Evolutionary conservation across 1,284 basidiomycete species (phyloP), one percentile per base, ranked within the genome.

Genomic region (Moesziomyces globuligerus): DNA sequence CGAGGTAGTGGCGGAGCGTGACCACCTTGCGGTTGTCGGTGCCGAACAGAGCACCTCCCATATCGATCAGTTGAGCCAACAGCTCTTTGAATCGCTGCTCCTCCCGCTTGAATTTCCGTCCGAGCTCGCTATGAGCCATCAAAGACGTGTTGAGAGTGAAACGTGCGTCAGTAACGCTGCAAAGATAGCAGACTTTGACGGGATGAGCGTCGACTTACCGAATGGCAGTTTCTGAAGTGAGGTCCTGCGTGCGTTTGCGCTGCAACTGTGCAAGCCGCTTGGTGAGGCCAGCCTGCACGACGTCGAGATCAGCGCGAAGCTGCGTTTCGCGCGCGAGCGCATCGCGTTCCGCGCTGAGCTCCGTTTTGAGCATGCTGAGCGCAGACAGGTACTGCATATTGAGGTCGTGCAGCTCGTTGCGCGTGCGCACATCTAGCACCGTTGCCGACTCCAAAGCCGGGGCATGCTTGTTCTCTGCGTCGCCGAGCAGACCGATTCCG

Each of bases 371-470:
- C 34, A 36, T 32, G 13, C 50, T 53, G 11, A 71, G 34, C 3
- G 56, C 57, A 2, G 52, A 52, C 3, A 46, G 24, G 39, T 71
- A 65, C 37, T 71, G 68, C 13, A 46, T 25, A 23, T 36, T 54
- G 41, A 66, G 41, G 29, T 71, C 68, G 29, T 60, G 23, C 37
- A 71, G 48, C 36, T 61, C 68, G n/a, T 50, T 56, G 1, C 68
- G 43, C 11, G 68, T 71, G 28, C 61, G 56, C 6, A 59, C 42
- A 41, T 60, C 54, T 15, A 57, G 38, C 8, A 71, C 47, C 3
- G 68, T 25, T 0, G 54, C 38, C 8, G 61, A 48, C 9, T 65
- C 61, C 34, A 65, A 57, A 18, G 52, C 44, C 15, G 61, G 68
- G 11, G 32, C 17, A 6, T 60, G 61, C 24, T 45, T 37, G 11